Percentiles rank a stretch among this genome's conserved stretches.
phyloP scores from a whole-genome alignment of 2,329 filamentous ascomycete genomes.

The Sclerotinia borealis region DNA sequence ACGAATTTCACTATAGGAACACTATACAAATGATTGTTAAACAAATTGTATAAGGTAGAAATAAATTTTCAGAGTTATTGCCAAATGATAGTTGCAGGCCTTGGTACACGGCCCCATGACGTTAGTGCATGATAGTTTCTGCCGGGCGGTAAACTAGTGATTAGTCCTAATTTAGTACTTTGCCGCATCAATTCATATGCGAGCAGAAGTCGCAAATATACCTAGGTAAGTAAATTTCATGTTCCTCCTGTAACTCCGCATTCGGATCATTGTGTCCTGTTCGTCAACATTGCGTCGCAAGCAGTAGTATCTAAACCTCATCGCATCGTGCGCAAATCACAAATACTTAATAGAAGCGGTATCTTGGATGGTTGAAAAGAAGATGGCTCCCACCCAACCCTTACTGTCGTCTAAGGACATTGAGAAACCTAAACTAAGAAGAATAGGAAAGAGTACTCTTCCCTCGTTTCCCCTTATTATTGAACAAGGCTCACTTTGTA shows the following conservation, averaged over 20 bases:
- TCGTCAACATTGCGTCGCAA: neutral
- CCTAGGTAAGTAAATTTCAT: no score
- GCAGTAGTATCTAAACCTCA: no score
- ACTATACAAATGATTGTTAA: no score
- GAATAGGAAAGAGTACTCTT: conserved; percentile 17
- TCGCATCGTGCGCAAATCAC: neutral
- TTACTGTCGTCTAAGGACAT: conserved; percentile 10
- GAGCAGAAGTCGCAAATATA: neutral
- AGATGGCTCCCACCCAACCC: neutral
- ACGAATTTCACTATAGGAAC: no score
- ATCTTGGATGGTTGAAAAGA: neutral
- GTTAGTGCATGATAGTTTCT: neutral
- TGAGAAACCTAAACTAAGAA: neutral
- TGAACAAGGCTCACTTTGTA: neutral
- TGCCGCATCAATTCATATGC: neutral
- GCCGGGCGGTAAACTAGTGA: conserved; percentile 2
- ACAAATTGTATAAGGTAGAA: no score
- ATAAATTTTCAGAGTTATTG: no score
- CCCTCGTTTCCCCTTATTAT: conserved; percentile 21
- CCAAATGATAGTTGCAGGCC: no score
- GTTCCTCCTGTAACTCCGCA: neutral
- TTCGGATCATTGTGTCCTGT: neutral
- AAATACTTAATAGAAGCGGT: neutral
- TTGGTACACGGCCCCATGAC: conserved; percentile 7
- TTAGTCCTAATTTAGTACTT: neutral